Conservation (phyloP, 2,329 filamentous ascomycete genomes). For the Cadophora gregata region DNA sequence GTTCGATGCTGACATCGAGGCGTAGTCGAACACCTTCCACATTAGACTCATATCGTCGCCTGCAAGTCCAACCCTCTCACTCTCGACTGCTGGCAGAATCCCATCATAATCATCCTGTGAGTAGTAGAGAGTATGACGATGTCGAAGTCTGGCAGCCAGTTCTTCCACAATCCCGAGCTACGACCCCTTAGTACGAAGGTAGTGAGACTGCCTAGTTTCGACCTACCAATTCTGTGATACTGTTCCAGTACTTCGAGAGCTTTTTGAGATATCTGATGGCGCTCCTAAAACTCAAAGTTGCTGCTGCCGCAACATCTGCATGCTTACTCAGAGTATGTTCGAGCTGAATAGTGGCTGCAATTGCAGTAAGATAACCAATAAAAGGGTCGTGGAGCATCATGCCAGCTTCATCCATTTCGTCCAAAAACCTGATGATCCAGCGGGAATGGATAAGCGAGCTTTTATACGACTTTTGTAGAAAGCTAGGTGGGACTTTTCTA, state of each 20-base stretch:
- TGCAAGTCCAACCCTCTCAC: constrained; percentile 29
- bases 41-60: constrained; percentile 30
- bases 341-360: constrained; percentile 32
- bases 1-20: constrained; percentile 29
- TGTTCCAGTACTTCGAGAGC: constrained; percentile 32
- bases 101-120: constrained; percentile 34
- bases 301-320: constrained; percentile 30
- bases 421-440: constrained; percentile 33
- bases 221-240: constrained; percentile 28
- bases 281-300: constrained; percentile 27
- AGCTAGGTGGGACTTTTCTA: constrained; percentile 33
- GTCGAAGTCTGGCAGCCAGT: constrained; percentile 27
- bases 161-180: constrained; percentile 33
- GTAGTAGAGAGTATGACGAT: constrained; percentile 33
- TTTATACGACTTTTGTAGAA: constrained; percentile 35
- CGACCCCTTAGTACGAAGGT: not conserved
- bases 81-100: constrained; percentile 30
- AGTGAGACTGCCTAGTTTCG: not conserved
- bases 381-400: constrained; percentile 36
- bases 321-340: constrained; percentile 34
- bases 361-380: constrained; percentile 31
- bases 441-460: constrained; percentile 33
- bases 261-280: constrained; percentile 31
- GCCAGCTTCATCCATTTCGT: constrained; percentile 35
- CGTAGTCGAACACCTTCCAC: constrained; percentile 35